Evolutionary conservation across 805 yeast genomes (phyloP), one percentile per base, ranked within the genome.

Genomic region (Vanderwaltozyma polyspora): DNA sequence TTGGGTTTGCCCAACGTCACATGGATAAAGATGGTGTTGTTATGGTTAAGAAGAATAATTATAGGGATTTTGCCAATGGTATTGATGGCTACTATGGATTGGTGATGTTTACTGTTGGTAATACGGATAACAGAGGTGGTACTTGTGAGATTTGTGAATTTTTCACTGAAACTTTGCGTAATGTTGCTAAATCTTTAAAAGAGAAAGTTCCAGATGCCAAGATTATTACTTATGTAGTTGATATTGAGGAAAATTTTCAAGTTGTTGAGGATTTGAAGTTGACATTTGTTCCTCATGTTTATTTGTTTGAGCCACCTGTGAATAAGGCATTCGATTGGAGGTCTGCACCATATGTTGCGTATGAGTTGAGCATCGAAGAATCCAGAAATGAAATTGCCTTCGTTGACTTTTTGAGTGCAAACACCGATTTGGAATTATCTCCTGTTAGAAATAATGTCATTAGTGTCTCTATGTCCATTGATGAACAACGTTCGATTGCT

Each of bases 91-190:
- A 29, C 19, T 29, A 26, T 22, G 25, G 29, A 13, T 15, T 34
- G 6, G 32, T 25, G 5, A 19, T 34, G 3, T 34, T 28, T n/a
- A 29, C 26, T 16, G 13, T 26, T 9, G 2, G 11, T 3, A 10
- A 12, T 4, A 15, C 11, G 23, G 29, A 24, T 17, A 9, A 19
- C 6, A 10, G 19, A 5, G 10, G 14, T n/a, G 32, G 32, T 19
- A 8, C 5, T 18, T 34, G 36, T 34, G 36, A 34, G 19, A 25
- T 34, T 19, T 34, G 36, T 29, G 32, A 34, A 12, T 21, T 14
- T 25, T 34, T 34, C 15, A 15, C 12, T 5, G n/a, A 17, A 6
- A 31, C 31, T 16, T 10, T 34, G 6, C 3, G 12, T 6, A 15
- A 24, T 19, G 19, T 29, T n/a, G 15, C 36, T 9, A 34, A 25